phyloP scores from a whole-genome alignment of 306 rosid genomes.

The Sicyos baderoa region DNA sequence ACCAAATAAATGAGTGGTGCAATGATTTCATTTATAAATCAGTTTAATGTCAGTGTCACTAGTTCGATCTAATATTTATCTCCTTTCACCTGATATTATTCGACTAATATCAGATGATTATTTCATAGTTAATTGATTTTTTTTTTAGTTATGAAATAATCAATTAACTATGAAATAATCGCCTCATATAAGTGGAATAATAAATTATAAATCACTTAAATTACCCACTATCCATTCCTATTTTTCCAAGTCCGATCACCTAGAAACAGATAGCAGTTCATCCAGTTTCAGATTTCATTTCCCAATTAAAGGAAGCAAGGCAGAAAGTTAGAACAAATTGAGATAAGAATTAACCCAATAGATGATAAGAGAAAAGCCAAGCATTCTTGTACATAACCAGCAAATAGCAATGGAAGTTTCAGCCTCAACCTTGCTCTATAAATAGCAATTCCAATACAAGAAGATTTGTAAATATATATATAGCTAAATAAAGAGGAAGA shows the following conservation, averaged over 20 bases:
- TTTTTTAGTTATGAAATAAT: no score
- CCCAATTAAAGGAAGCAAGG: slow-evolving; percentile 12
- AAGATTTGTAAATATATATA: neutral
- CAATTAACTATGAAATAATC: no score
- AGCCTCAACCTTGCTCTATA: neutral
- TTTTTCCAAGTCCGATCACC: neutral
- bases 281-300: neutral
- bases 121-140: no score
- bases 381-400: neutral
- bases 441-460: neutral
- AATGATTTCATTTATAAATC: no score
- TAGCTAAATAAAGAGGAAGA: neutral
- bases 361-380: neutral
- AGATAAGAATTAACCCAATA: neutral
- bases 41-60: no score
- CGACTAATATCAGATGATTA: no score
- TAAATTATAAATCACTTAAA: no score
- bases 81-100: no score
- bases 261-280: neutral
- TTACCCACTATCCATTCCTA: neutral
- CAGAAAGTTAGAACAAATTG: neutral
- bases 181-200: no score
- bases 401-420: slow-evolving; percentile 10
- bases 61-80: no score
- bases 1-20: no score